Base-by-base conservation (phyloP, 129 eudicot species). In the Escallonia rubra region DNA sequence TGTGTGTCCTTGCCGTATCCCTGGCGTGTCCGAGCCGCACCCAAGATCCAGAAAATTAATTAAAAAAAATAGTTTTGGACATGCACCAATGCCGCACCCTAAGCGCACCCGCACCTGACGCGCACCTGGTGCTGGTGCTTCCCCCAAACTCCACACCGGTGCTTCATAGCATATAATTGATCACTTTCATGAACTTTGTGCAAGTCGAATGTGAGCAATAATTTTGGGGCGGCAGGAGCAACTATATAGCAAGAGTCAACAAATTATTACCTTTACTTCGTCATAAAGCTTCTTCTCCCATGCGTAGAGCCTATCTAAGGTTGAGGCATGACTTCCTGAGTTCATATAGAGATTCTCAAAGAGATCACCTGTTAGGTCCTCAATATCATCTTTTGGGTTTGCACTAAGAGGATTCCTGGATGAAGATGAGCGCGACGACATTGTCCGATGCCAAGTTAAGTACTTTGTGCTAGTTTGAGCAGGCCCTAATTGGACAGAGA, bases 251-350 rank as follows among this genome's bases (percentile, higher is more conserved):
- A 34, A 42, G 40, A n/a, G 41, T 43, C 49, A 60, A 58, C 49
- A 60, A 54, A 41, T 57, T 62, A 66, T 43, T 85, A 92, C 98
- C 96, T 93, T 93, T 53, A 93, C 98, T 93, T 93, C 98, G 14
- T 93, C 98, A 68, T 89, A 93, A 43, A 93, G 95, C 82, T 93
- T 93, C 75, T 80, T 84, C 71, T 93, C 98, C 98, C 98, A 93
- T 15, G 96, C 98, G 66, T 75, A 76, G 16, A 93, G 84, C 70
- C 98, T 80, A 82, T 93, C 98, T 67, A 93, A 73, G 48, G 98
- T 93, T 47, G 98, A 93, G 60, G 98, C 98, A 82, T 93, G 98
- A 66, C 96, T 93, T 71, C 98, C 96, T 34, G 96, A 85, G 57
- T 73, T 77, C 98, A 88, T 93, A 82, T 75, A 89, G 71, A 82